A percentile compares a stretch with the other conserved stretches of the same genome.
Evolutionary conservation across 2,329 filamentous ascomycete genomes (phyloP).

Genomic region (Venturia effusa): DNA sequence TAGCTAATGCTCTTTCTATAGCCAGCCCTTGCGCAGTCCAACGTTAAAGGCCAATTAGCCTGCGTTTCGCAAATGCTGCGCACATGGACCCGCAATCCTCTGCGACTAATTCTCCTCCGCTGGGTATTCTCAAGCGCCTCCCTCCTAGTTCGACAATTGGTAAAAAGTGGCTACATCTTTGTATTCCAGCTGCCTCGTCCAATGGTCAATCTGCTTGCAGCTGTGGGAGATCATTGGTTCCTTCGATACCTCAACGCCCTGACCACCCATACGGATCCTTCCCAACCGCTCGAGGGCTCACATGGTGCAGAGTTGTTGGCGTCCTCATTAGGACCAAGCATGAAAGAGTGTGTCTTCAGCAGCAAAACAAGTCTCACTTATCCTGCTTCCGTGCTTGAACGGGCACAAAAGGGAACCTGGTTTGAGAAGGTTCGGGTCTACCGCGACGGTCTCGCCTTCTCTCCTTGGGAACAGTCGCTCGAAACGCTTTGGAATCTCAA

Average conservation of each 20-base stretch:
- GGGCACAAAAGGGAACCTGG: slow-evolving; percentile 35
- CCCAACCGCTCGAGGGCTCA: slow-evolving; percentile 12
- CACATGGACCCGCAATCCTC: slow-evolving; percentile 34
- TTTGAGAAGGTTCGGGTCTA: slow-evolving; percentile 43
- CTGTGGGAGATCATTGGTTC: slow-evolving; percentile 39
- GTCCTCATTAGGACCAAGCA: slow-evolving; percentile 39
- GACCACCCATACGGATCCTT: slow-evolving; percentile 22
- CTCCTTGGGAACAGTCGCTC: slow-evolving; percentile 41
- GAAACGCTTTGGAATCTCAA: slow-evolving; percentile 38
- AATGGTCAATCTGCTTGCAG: slow-evolving; percentile 33
- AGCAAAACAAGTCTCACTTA: slow-evolving; percentile 20
- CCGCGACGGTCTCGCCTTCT: slow-evolving; percentile 35
- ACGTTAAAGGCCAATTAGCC: slow-evolving; percentile 28
- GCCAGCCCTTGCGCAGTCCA: slow-evolving; percentile 32
- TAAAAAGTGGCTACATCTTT: slow-evolving; percentile 43
- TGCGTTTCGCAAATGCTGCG: slow-evolving; percentile 40
- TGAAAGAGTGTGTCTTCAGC: slow-evolving; percentile 26
- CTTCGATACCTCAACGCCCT: slow-evolving; percentile 31
- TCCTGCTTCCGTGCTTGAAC: slow-evolving; percentile 28
- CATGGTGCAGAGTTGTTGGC: slow-evolving; percentile 38
- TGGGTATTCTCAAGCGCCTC: slow-evolving; percentile 32
- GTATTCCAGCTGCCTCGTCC: slow-evolving; percentile 39
- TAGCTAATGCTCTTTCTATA: slow-evolving; percentile 17
- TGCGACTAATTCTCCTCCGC: slow-evolving; percentile 33
- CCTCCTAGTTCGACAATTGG: slow-evolving; percentile 38